phyloP scores from a whole-genome alignment of 2,329 filamentous ascomycete species.

The Fusarium compactum region DNA sequence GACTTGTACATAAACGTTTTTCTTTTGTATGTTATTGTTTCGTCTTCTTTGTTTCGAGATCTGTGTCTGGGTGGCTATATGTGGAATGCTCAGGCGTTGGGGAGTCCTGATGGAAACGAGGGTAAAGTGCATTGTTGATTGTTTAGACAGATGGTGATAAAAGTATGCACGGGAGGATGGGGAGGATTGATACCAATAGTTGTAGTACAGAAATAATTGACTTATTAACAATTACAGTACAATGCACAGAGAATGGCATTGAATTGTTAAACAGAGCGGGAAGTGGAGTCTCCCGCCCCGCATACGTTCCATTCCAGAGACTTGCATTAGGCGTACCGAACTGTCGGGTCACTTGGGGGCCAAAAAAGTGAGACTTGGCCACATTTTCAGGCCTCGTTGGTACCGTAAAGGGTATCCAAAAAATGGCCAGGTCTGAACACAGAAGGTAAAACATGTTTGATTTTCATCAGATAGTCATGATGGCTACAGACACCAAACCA shows the following conservation, averaged over 20 bases:
- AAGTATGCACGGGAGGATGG: no score
- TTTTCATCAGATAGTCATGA: slow-evolving; percentile 9
- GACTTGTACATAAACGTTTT: neutral
- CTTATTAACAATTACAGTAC: neutral
- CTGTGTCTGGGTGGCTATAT: neutral
- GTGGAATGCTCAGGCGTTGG: neutral
- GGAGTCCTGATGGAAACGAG: neutral
- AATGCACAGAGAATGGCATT: neutral
- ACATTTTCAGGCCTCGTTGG: slow-evolving; percentile 9
- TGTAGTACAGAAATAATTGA: neutral
- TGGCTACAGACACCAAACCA: neutral
- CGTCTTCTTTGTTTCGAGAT: neutral
- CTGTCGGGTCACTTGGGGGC: slow-evolving; percentile 22
- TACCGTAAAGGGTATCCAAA: slow-evolving; percentile 23
- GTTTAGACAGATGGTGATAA: neutral
- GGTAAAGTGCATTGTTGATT: neutral
- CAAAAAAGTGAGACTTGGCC: slow-evolving; percentile 22
- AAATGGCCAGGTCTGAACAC: neutral
- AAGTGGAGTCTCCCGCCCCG: slow-evolving; percentile 27
- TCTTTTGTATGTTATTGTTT: neutral
- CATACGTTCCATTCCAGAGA: neutral
- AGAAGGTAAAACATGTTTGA: slow-evolving; percentile 20
- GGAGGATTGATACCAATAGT: neutral
- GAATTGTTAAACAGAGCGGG: neutral
- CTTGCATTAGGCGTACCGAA: slow-evolving; percentile 31